phyloP scores from a whole-genome alignment of 805 yeast genomes.

The Kodamaea sagamina region DNA sequence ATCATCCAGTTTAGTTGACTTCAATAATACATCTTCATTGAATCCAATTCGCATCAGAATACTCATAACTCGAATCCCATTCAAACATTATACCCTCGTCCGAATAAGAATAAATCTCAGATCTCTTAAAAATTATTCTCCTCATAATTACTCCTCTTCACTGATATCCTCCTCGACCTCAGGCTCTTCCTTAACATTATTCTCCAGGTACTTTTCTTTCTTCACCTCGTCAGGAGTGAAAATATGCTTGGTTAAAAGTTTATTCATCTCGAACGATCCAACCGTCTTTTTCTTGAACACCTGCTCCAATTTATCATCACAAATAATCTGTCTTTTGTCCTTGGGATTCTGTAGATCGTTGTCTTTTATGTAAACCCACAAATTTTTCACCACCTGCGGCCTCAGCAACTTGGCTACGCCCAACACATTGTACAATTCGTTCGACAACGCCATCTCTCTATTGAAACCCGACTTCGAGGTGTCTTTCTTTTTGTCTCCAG shows the following conservation, averaged over 20 bases:
- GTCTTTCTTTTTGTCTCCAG: conserved; percentile 14
- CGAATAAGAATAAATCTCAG: too few relatives aligned
- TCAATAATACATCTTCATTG: too few relatives aligned
- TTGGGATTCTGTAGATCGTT: conserved; percentile 64
- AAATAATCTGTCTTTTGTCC: conserved; percentile 63
- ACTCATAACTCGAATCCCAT: too few relatives aligned
- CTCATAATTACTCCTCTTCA: conserved; percentile 10
- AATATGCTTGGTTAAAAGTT: conserved; percentile 53
- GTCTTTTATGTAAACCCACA: conserved; percentile 72
- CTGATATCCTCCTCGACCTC: conserved; percentile 1
- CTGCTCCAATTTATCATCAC: conserved; percentile 57
- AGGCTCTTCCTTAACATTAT: conserved; percentile 9
- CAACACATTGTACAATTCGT: conserved; percentile 52
- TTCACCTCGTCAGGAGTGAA: conserved; percentile 35
- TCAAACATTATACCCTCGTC: too few relatives aligned
- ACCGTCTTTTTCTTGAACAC: conserved; percentile 58
- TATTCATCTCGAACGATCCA: conserved; percentile 61
- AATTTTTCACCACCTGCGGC: conserved; percentile 65
- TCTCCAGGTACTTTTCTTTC: conserved; percentile 9
- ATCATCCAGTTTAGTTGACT: neutral
- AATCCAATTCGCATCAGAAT: too few relatives aligned
- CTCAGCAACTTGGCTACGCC: conserved; percentile 50
- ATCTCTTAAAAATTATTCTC: too few relatives aligned
- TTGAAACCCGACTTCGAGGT: conserved; percentile 40
- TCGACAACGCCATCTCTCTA: conserved; percentile 50